Percentiles rank a stretch among this genome's conserved stretches.
Evolutionary conservation across 768 basidiomycete species (phyloP).

Genomic region (Solioccasus polychromus): DNA sequence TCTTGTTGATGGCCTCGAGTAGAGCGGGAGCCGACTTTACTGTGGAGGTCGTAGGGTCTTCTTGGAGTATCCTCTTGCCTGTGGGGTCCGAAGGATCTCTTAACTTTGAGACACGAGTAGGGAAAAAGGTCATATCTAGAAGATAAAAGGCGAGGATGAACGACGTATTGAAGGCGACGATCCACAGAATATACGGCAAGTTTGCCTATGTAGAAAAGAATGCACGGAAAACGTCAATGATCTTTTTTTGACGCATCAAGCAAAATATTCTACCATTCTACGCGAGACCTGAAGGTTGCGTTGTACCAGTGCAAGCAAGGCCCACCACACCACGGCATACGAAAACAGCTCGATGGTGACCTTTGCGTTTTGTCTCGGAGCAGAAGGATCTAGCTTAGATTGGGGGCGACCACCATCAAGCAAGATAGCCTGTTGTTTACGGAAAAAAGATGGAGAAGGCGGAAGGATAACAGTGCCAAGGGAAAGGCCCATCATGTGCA

Average conservation of each 20-base stretch:
- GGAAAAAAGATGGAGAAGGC: constrained; percentile 71
- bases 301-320: constrained; percentile 40
- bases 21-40: constrained; percentile 43
- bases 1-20: constrained; percentile 79
- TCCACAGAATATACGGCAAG: constrained; percentile 85
- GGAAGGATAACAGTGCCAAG: constrained; percentile 80
- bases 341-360: constrained; percentile 73
- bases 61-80: constrained; percentile 23
- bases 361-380: constrained; percentile 64
- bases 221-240: constrained; percentile 3
- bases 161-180: constrained; percentile 81
- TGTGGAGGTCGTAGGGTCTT: constrained; percentile 20
- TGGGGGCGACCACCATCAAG: constrained; percentile 6
- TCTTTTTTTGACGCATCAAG: background rate
- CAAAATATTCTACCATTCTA: constrained; percentile 49
- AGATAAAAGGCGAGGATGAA: constrained; percentile 80
- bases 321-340: constrained; percentile 81
- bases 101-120: constrained; percentile 35
- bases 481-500: constrained; percentile 84
- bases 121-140: constrained; percentile 71
- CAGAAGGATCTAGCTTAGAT: constrained; percentile 15
- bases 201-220: constrained; percentile 61
- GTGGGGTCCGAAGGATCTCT: constrained; percentile 22
- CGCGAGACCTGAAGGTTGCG: constrained; percentile 50
- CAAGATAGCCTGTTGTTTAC: constrained; percentile 40